Base-by-base conservation (phyloP, 2,329 filamentous ascomycete genomes). In the Rutstroemia sp. region DNA sequence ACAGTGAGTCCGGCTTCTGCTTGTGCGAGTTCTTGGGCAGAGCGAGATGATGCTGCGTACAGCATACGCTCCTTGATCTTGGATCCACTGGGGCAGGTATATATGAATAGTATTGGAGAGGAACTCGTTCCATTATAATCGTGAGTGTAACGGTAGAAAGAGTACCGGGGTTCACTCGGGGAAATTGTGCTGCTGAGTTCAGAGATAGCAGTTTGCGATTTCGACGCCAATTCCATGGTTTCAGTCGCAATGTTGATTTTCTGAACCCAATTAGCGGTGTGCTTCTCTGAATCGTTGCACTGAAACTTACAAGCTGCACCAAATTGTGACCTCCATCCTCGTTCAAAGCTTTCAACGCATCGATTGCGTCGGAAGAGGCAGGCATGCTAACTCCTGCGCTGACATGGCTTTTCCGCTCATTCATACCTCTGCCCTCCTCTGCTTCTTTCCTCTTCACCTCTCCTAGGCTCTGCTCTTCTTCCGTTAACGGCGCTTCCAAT, bases 31-130 rank as follows among this genome's bases (percentile, higher is more conserved):
- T 75, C 72, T 30, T 91, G 75, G 3, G 89, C 86, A 23, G 82
- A 80, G 10, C 81, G 76, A 72, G 85, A 85, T 75, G 85, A 85
- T 25, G 85, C 74, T 37, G 89, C 88, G 70, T 94, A 94, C 67
- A 94, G 72, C 90, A 95, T 95, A 61, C 88, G 79, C 72, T 88
- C 86, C 74, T 90, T 92, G 74, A 94, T 88, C 52, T 80, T 75
- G 72, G 85, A 88, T 52, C 79, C 82, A 0, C 80, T 75, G 0
- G 90, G 90, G 70, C 88, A 91, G 5, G 88, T 92, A 73, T 91
- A 92, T 69, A 94, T 83, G 74, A 94, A 94, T 5, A 92, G 76
- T 49, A 92, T 75, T 2, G 85, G 82, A 55, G 76, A 79, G 52
- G 76, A 74, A 58, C 79, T 72, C 47, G 68, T 61, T 21, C 81